phyloP scores from a whole-genome alignment of 2,329 filamentous ascomycete genomes.

The Myriosclerotinia scirpicola region DNA sequence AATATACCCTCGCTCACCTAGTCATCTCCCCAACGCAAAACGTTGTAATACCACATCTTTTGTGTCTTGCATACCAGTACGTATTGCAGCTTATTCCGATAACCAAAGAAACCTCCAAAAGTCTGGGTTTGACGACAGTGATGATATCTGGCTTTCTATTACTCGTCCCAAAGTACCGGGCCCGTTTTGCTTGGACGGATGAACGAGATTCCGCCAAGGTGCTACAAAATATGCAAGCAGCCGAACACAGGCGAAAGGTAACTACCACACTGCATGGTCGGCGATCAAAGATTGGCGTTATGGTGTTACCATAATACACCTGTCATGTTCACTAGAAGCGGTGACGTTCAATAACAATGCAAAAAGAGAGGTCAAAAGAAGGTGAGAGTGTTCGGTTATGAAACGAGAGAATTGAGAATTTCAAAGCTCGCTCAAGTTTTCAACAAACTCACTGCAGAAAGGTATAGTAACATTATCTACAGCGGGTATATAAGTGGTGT shows the following conservation, averaged over 20 bases:
- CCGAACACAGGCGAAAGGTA: slow-evolving; percentile 13
- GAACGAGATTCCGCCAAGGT: slow-evolving; percentile 16
- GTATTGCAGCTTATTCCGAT: slow-evolving; percentile 18
- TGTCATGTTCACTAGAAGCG: neutral
- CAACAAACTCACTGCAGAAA: neutral
- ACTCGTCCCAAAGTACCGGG: slow-evolving; percentile 16
- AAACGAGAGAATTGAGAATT: neutral
- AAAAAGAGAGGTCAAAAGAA: neutral
- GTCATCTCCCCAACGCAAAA: slow-evolving; percentile 13
- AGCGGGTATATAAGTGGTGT: neutral
- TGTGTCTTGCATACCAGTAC: slow-evolving; percentile 9
- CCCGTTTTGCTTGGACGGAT: slow-evolving; percentile 16
- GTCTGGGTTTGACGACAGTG: slow-evolving; percentile 16
- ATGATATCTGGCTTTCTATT: slow-evolving; percentile 10
- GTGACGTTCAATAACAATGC: slow-evolving; percentile 1
- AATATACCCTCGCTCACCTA: neutral
- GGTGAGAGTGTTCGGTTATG: neutral
- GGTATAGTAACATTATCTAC: neutral
- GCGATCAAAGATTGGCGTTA: slow-evolving; percentile 21
- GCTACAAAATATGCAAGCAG: slow-evolving; percentile 16
- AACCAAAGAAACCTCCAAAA: slow-evolving; percentile 2
- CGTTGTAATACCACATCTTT: slow-evolving; percentile 16
- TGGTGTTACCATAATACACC: slow-evolving; percentile 3
- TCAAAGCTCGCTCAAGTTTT: neutral
- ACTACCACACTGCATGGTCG: slow-evolving; percentile 16